phyloP scores from a whole-genome alignment of 345 rosid genomes.

The Kernera saxatilis region DNA sequence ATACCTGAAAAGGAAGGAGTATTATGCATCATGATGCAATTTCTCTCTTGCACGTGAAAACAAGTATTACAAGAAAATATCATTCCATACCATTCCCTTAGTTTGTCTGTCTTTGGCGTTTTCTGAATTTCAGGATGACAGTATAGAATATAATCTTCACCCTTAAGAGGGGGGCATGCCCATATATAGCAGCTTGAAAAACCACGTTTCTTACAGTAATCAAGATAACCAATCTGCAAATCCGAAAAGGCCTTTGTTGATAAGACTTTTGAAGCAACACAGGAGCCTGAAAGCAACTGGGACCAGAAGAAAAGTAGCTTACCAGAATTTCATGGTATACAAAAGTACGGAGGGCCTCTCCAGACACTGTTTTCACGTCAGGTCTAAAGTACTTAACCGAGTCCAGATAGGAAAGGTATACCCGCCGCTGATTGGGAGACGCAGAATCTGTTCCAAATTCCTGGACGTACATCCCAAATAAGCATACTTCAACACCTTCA shows the following conservation, averaged over 20 bases:
- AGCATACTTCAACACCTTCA: slow-evolving; percentile 99
- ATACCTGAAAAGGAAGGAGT: slow-evolving; percentile 54
- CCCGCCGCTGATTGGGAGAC: slow-evolving; percentile 96
- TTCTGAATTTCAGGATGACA: slow-evolving; percentile 99
- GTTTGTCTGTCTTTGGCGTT: slow-evolving; percentile 97
- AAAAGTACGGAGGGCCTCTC: slow-evolving; percentile 96
- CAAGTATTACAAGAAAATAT: background rate
- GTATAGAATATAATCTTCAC: slow-evolving; percentile 94
- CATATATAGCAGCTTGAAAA: slow-evolving; percentile 99
- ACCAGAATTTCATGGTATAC: slow-evolving; percentile 99
- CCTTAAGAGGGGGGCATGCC: slow-evolving; percentile 99
- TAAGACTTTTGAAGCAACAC: slow-evolving; percentile 3
- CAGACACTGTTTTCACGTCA: slow-evolving; percentile 82
- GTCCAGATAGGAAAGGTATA: slow-evolving; percentile 92
- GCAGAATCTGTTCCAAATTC: slow-evolving; percentile 93
- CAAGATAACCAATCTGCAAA: slow-evolving; percentile 95
- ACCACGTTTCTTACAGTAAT: slow-evolving; percentile 95
- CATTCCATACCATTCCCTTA: slow-evolving; percentile 80
- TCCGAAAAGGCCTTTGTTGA: slow-evolving; percentile 5
- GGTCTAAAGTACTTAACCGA: slow-evolving; percentile 98
- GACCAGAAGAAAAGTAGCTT: slow-evolving; percentile 20
- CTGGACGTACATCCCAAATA: slow-evolving; percentile 99
- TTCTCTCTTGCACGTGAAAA: background rate
- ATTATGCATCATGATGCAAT: slow-evolving; percentile 9
- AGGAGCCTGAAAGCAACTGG: background rate